Base-by-base conservation (phyloP, 441 rosid genomes). In the Croton laevigatus region DNA sequence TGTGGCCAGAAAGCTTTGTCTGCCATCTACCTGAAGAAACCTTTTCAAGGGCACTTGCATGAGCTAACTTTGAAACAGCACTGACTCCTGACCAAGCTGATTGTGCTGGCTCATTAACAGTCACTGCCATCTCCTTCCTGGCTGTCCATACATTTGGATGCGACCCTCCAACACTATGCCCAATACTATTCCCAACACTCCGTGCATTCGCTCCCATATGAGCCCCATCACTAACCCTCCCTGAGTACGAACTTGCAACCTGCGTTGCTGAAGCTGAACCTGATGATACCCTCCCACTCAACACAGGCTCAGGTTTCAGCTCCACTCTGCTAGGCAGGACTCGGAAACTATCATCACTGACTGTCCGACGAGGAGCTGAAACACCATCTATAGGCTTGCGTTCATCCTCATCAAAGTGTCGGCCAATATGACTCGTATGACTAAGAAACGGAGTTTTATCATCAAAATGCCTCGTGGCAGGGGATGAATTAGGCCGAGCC, bases 1-100 rank as follows among this genome's bases (percentile, higher is more conserved):
- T 59, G 2, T 72, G 80, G 65, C 59, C 27, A 37, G 88, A 72
- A 65, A 69, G 88, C 75, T 86, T 87, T 0, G 89, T 81, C 76
- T 88, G 94, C 94, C 94, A 92, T 83, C 89, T 81, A 63, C 94
- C 93, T 1, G 93, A 90, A 71, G 92, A 85, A 40, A 86, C 87
- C 78, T 89, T 91, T n/a, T 88, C 93, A 65, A 86, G 75, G 14
- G 90, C 96, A 83, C 87, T 87, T 51, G 94, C 84, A 76, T 84
- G 83, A 71, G 83, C 89, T 80, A 90, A 80, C 81, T 81, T 88
- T 2, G 89, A 87, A 79, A 79, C 75, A 71, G 88, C 76, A 67
- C 69, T 82, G 65, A 81, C 79, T 42, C 79, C 81, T 54, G 83
- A 78, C 86, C 87, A 80, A 14, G 77, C 76, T 40, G 83, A 76